Percentiles rank a stretch among this genome's conserved stretches.
These are phyloP conservation scores for Tuber magnatum DNA, from an alignment of 495 filamentous ascomycete species.

Conservation along the genomic window DNA sequence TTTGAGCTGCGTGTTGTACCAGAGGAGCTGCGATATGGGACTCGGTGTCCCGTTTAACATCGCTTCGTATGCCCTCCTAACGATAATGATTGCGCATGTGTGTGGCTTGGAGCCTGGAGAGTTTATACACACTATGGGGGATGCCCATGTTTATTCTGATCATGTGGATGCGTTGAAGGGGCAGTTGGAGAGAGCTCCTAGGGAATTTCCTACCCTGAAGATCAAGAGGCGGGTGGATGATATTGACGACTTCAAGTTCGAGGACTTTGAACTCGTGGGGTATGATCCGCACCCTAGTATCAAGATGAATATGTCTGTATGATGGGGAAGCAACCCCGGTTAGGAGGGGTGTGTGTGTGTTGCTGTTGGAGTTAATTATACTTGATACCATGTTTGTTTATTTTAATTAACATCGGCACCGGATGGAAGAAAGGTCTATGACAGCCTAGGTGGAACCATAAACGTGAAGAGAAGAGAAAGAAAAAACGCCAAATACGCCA, in stretches of 20 bases:
- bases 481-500: constrained; percentile 27
- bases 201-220: constrained; percentile 69
- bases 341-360: too few relatives aligned
- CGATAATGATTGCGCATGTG: constrained; percentile 86
- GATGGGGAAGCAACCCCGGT: constrained; percentile 10
- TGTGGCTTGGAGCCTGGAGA: constrained; percentile 74
- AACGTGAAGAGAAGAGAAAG: constrained; percentile 1
- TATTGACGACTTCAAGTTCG: constrained; percentile 73
- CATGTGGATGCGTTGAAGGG: constrained; percentile 78
- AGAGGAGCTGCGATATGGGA: constrained; percentile 94
- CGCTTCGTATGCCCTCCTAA: constrained; percentile 82
- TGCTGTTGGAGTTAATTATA: constrained; percentile 11
- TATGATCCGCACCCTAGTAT: constrained; percentile 87
- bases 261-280: constrained; percentile 81
- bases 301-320: constrained; percentile 97
- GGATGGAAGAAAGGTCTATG: not conserved
- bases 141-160: constrained; percentile 90
- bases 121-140: constrained; percentile 89
- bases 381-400: not conserved
- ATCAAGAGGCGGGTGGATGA: constrained; percentile 59
- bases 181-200: constrained; percentile 72
- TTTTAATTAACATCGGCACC: not conserved
- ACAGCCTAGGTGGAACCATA: not conserved
- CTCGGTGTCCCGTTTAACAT: constrained; percentile 98
- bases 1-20: constrained; percentile 79